These are phyloP conservation scores for Hyphodiscus sp. DNA, from an alignment of 2,329 filamentous ascomycete species.

Conservation along the genomic window DNA sequence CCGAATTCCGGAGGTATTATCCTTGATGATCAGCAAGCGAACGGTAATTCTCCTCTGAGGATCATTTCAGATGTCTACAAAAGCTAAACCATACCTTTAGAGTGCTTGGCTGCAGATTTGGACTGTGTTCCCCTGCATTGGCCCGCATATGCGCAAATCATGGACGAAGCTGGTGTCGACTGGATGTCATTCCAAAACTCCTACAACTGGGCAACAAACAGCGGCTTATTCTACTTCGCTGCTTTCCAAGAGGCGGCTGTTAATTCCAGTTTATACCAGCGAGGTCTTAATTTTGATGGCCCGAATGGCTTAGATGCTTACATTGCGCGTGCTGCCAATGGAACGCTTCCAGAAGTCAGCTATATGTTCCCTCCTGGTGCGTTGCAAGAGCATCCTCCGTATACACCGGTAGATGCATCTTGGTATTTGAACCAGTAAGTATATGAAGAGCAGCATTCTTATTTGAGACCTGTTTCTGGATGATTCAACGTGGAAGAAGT, in stretches of 20 bases:
- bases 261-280: slow-evolving; percentile 31
- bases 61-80: neutral
- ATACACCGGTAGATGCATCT: neutral
- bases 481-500: too few relatives aligned
- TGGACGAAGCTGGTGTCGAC: slow-evolving; percentile 35
- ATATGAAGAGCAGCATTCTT: too few relatives aligned
- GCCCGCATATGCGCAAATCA: slow-evolving; percentile 9
- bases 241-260: slow-evolving; percentile 37
- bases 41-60: slow-evolving; percentile 21
- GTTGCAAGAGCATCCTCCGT: neutral
- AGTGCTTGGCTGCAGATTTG: neutral
- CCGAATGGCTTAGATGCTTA: slow-evolving; percentile 39
- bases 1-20: slow-evolving; percentile 32
- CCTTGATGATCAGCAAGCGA: slow-evolving; percentile 34
- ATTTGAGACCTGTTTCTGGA: too few relatives aligned
- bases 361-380: neutral
- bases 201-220: slow-evolving; percentile 41
- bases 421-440: slow-evolving; percentile 42
- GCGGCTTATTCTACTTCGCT: slow-evolving; percentile 36
- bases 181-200: slow-evolving; percentile 40
- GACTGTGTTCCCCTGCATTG: neutral
- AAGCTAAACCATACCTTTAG: neutral
- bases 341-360: slow-evolving; percentile 36
- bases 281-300: slow-evolving; percentile 28
- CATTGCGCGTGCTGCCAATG: slow-evolving; percentile 41